Percentiles rank a stretch among this genome's conserved stretches.
Evolutionary conservation across 768 basidiomycete species (phyloP).

Genomic region (Pisolithus orientalis): DNA sequence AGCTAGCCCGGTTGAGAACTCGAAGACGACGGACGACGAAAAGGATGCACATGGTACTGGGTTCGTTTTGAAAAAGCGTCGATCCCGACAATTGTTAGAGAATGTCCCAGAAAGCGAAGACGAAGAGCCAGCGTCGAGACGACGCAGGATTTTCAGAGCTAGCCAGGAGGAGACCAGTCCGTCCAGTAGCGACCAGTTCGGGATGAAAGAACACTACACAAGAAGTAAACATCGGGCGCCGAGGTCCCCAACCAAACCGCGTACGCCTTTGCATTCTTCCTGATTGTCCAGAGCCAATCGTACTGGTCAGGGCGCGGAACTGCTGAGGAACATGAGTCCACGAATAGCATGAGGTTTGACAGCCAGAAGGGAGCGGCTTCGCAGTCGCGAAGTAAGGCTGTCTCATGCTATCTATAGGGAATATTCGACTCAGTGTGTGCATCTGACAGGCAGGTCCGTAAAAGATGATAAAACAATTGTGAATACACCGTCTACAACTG

Average conservation of each 20-base stretch:
- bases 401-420: background rate
- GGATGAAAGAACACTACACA: background rate
- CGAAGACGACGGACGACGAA: background rate
- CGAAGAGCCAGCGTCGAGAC: background rate
- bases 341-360: background rate
- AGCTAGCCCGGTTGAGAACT: background rate
- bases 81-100: background rate
- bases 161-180: background rate
- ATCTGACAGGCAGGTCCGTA: slow-evolving; percentile 7
- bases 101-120: background rate
- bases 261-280: background rate
- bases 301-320: background rate
- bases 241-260: background rate
- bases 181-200: background rate
- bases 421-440: background rate
- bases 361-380: background rate
- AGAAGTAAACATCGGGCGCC: background rate
- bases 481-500: background rate
- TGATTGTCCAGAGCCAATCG: background rate
- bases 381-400: slow-evolving; percentile 4
- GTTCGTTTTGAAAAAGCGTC: background rate
- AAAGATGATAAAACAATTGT: slow-evolving; percentile 13
- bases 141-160: background rate
- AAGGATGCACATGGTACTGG: background rate
- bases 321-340: slow-evolving; percentile 1